Evolutionary conservation across 2,329 filamentous ascomycete genomes (phyloP).

Genomic region (Alternaria sp.): DNA sequence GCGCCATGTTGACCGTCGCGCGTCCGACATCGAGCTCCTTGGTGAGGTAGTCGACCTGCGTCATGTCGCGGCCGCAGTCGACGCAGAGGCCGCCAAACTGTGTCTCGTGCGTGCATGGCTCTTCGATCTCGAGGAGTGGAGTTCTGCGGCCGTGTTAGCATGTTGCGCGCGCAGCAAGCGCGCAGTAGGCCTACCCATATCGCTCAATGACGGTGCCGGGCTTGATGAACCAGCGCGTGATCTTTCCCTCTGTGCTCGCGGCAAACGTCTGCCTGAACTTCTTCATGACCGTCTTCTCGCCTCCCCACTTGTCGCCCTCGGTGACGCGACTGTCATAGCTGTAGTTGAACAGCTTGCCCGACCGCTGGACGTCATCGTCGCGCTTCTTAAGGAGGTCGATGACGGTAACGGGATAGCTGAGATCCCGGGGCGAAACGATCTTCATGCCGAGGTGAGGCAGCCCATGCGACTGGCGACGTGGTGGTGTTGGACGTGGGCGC

Average conservation of each 20-base stretch:
- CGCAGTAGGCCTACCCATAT: constrained; percentile 45
- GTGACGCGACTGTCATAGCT: constrained; percentile 77
- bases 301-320: constrained; percentile 73
- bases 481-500: constrained; percentile 27
- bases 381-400: constrained; percentile 79
- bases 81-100: constrained; percentile 92
- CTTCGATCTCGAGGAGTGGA: constrained; percentile 77
- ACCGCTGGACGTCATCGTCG: constrained; percentile 76
- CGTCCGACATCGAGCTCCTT: constrained; percentile 79
- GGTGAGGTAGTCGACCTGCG: constrained; percentile 81
- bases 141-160: constrained; percentile 49
- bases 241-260: constrained; percentile 79
- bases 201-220: constrained; percentile 66
- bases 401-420: constrained; percentile 94
- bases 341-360: constrained; percentile 84
- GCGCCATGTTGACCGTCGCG: constrained; percentile 92
- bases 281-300: constrained; percentile 71
- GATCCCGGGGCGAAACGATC: constrained; percentile 57
- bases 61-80: constrained; percentile 96
- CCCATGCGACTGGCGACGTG: constrained; percentile 37
- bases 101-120: constrained; percentile 87
- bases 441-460: constrained; percentile 51
- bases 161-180: constrained; percentile 1
- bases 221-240: constrained; percentile 77
- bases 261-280: constrained; percentile 81